Conservation (phyloP, 139 green algal species). For the Closterium sp. region DNA sequence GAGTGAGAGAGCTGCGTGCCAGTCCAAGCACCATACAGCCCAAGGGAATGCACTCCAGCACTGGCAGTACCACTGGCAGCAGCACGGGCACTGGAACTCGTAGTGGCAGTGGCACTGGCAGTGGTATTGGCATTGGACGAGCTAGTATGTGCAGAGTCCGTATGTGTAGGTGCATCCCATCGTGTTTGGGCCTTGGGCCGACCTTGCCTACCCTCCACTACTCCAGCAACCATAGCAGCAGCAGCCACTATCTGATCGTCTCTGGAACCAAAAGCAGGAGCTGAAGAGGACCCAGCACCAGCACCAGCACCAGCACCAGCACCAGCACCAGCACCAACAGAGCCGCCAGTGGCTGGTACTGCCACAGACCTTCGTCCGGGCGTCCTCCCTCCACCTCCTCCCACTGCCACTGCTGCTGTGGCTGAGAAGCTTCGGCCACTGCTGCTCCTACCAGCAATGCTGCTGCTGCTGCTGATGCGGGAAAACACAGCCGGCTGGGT, state of each 20-base stretch:
- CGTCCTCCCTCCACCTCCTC: neutral
- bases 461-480: neutral
- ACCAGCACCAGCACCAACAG: neutral
- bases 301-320: too few species aligned
- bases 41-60: neutral
- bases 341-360: neutral
- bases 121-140: neutral
- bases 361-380: neutral
- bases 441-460: neutral
- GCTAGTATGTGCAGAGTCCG: neutral
- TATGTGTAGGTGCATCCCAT: neutral
- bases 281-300: neutral
- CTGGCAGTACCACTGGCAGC: neutral
- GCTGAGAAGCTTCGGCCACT: neutral
- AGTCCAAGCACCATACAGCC: neutral
- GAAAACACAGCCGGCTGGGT: neutral
- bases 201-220: neutral
- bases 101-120: neutral
- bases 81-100: neutral
- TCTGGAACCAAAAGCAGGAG: neutral
- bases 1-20: neutral
- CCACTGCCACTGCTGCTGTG: neutral
- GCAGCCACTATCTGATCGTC: neutral
- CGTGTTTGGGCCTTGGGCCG: neutral
- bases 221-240: neutral